Base-by-base conservation (phyloP, 352 stramenopile species). In the Phytopythium kandeliae region DNA sequence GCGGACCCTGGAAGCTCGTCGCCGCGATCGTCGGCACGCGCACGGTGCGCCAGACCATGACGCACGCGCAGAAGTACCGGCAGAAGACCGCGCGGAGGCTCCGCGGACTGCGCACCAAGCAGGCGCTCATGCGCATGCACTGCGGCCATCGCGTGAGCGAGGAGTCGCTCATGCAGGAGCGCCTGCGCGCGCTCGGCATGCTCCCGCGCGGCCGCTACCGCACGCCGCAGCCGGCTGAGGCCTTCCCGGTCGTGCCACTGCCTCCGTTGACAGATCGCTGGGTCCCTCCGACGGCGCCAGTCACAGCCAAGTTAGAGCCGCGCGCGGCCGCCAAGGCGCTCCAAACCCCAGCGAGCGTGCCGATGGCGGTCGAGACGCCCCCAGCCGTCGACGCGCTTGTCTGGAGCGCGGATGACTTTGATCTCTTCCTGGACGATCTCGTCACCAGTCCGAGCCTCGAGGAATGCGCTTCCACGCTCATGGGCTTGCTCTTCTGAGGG, bases 121-220 rank as follows among this genome's bases (percentile, higher is more conserved):
- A 87, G 52, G 76, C 76, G 44, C 74, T 87, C 53, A 83, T 85
- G 76, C 76, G 76, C 17, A 85, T 83, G 72, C 69, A 86, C 59
- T 71, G 71, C 22, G 72, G 75, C 30, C 75, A 86, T 53, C 60
- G 75, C 44, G 71, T 86, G 41, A 85, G 63, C 40, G 75, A 85
- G 48, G 76, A 87, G 40, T 82, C 69, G 28, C 70, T 87, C 53
- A 53, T 79, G 24, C 73, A 83, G 54, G 76, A 87, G 51, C 73
- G 74, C 2, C 51, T 85, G 41, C 76, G 73, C 11, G 50, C 69
- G 38, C 65, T 85, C 31, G 35, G 57, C 2, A 51, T 51, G 46
- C 33, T 51, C 17, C 46, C 42, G 19, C 46, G 46, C 31, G 46
- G 30, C 19, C 30, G 46, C 15, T 38, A 25, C n/a, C 44, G 22